Base-by-base conservation (phyloP, 2,329 filamentous ascomycete genomes). In the Corynespora cassiicola region DNA sequence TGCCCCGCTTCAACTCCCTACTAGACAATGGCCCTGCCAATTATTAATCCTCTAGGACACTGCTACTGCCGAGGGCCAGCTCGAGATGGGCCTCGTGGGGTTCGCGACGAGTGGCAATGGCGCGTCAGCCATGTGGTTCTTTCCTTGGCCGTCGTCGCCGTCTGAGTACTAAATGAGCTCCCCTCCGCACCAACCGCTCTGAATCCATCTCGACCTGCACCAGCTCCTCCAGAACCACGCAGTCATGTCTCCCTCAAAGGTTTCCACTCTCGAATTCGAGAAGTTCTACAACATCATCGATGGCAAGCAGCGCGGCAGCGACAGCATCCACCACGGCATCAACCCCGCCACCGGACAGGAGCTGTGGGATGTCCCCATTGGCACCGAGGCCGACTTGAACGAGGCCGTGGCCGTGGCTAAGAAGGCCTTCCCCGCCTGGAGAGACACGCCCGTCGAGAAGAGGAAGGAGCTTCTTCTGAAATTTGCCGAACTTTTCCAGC, bases 201-300 rank as follows among this genome's bases (percentile, higher is more conserved):
- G 40, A 28, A 27, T 31, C 18, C 20, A 15, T 20, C 23, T 29
- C 11, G 15, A 23, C 19, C 14, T 16, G 19, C n/a, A 17, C 16
- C 26, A 31, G 8, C 12, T 17, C 14, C 10, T 23, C 36, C 15
- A 7, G 8, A 31, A 31, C 34, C n/a, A n/a, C 32, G 28, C 48
- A 31, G 70, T 36, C 50, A 75, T 75, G 73, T 73, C 72, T 65
- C 71, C 72, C 21, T 68, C 66, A 44, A 74, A 74, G 47, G 63
- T 71, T 12, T 63, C 64, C 32, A 60, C 49, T 28, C 43, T 68
- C 42, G 56, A 70, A 21, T 71, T 69, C 40, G 60, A 70, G 45
- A 75, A 68, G 28, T 80, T 77, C 56, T 67, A 70, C 42, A 81
- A 80, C 64, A 68, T 78, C 37, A 73, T 81, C 47, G 70, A 78